Evolutionary conservation across 306 rosid species (phyloP).

Genomic region (Castanopsis chinensis): DNA sequence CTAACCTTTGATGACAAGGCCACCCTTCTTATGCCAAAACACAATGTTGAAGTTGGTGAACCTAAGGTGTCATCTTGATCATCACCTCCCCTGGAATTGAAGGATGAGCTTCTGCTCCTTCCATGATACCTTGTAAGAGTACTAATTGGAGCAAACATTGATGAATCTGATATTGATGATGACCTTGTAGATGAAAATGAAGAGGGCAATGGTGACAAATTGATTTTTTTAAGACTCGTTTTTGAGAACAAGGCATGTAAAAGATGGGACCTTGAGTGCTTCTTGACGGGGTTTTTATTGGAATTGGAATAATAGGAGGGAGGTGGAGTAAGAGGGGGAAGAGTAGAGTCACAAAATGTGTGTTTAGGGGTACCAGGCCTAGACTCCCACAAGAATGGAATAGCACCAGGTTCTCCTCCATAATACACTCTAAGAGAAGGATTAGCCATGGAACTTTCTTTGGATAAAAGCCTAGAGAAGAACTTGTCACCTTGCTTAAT

Average conservation of each 20-base stretch:
- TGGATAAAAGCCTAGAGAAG: conserved; percentile 61
- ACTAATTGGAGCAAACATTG: conserved; percentile 16
- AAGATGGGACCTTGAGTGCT: conserved; percentile 43
- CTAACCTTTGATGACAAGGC: neutral
- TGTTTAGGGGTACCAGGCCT: conserved; percentile 87
- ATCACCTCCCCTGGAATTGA: conserved; percentile 35
- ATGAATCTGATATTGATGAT: conserved; percentile 21
- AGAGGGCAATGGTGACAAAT: conserved; percentile 2
- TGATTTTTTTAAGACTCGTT: conserved; percentile 33
- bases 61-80: conserved; percentile 21
- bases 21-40: conserved; percentile 42
- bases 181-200: conserved; percentile 6
- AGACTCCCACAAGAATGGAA: conserved; percentile 89
- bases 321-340: conserved; percentile 92
- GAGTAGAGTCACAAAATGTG: conserved; percentile 38
- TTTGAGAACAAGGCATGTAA: conserved; percentile 41
- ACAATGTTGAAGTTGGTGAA: conserved; percentile 52
- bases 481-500: conserved; percentile 58
- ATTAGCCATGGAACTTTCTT: conserved; percentile 55
- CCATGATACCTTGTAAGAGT: neutral
- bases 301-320: conserved; percentile 53
- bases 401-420: conserved; percentile 41
- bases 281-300: conserved; percentile 28
- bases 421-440: conserved; percentile 66
- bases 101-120: conserved; percentile 48